A percentile compares a stretch with the other conserved stretches of the same genome.
These are phyloP conservation scores for Asterophora parasitica DNA, from an alignment of 768 basidiomycete species.

Conservation along the genomic window DNA sequence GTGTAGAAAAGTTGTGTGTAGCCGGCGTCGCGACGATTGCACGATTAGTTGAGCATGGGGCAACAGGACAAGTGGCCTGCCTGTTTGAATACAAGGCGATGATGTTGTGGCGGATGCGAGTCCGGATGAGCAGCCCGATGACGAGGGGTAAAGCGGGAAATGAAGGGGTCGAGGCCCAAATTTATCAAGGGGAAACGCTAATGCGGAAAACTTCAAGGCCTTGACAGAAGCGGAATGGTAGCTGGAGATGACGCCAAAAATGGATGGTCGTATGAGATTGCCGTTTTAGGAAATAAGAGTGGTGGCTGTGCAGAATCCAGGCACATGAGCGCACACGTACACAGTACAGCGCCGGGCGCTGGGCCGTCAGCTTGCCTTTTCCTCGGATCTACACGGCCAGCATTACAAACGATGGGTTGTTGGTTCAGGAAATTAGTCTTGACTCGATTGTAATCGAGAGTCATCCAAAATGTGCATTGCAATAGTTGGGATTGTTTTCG, in stretches of 20 bases:
- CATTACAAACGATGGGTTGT: no score
- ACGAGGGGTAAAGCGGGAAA: not conserved
- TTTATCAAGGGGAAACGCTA: constrained; percentile 23
- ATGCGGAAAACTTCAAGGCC: constrained; percentile 20
- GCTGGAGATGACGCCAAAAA: constrained; percentile 10
- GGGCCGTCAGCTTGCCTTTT: no score
- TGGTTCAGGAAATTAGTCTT: no score
- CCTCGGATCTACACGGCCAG: no score
- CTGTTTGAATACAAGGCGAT: constrained; percentile 25
- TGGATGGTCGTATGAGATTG: constrained; percentile 17
- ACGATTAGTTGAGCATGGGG: constrained; percentile 6
- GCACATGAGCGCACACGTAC: no score
- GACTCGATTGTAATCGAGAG: no score
- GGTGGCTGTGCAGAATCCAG: constrained; percentile 15
- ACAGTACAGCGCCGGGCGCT: no score
- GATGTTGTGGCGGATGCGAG: constrained; percentile 4
- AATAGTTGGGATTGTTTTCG: no score
- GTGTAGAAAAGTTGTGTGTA: constrained; percentile 1
- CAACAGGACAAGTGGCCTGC: constrained; percentile 21
- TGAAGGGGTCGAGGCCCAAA: not conserved
- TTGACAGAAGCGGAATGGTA: constrained; percentile 1
- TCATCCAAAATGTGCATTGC: no score
- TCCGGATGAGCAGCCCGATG: not conserved
- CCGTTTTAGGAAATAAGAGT: constrained; percentile 15
- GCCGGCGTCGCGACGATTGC: constrained; percentile 12